These are phyloP conservation scores for Larix kaempferi DNA, from an alignment of 75 land plant species.

Conservation along the genomic window DNA sequence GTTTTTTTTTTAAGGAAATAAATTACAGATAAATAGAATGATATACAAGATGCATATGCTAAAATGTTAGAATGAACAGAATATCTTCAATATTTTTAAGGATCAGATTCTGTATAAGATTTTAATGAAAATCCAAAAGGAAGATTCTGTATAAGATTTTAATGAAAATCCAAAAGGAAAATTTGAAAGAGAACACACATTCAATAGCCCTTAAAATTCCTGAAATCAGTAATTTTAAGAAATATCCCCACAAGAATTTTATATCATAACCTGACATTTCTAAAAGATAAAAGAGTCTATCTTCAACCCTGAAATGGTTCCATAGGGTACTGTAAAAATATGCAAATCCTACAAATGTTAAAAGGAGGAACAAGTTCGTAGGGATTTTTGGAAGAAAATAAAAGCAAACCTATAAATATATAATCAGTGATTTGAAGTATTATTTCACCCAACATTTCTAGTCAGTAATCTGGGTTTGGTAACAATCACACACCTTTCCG, in stretches of 20 bases:
- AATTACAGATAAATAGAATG: too few relatives aligned
- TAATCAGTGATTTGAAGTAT: neutral
- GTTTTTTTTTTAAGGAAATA: too few relatives aligned
- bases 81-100: too few relatives aligned
- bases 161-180: neutral
- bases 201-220: neutral
- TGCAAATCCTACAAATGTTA: neutral
- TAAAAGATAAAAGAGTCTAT: neutral
- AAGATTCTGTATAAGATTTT: neutral
- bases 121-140: neutral
- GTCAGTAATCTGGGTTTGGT: neutral
- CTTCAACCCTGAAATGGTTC: neutral
- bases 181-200: neutral
- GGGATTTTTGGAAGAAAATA: neutral
- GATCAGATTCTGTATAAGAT: neutral
- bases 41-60: neutral
- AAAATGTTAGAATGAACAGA: neutral
- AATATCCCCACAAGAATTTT: neutral
- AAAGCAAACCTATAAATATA: neutral
- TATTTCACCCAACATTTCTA: neutral
- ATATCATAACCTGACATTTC: neutral
- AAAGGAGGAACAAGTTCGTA: neutral
- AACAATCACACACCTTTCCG: constrained; percentile 57
- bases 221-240: neutral
- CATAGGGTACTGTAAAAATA: neutral